Evolutionary conservation across 164 flowering plant species (phyloP), one percentile per base, ranked within the genome.

Genomic region (Litsea cubeba): DNA sequence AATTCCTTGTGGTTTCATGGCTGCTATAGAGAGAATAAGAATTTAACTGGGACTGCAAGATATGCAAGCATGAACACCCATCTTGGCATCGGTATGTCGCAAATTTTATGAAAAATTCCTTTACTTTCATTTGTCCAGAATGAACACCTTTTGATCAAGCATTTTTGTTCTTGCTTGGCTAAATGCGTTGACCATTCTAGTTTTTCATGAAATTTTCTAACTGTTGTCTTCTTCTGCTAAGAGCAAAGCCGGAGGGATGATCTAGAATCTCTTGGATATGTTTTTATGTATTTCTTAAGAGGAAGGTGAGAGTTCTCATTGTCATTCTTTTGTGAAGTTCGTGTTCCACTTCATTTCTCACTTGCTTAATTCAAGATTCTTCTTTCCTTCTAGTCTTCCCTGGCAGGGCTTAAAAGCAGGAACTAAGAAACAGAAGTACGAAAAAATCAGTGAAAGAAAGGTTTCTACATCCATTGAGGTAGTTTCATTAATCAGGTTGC

Each of bases 321-420:
- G 26, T 26, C 3, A 3, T 15, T 20, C 70, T 70, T 30, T 30
- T 17, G 35, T 28, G 66, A 25, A 63, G 28, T 63, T 63, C 0
- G 46, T 40, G 11, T 63, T 23, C 66, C 22, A 5, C 28, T 17
- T 30, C 67, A 24, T 23, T 30, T 14, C 28, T 23, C 20, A 11
- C 28, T 7, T 30, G 26, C 30, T 57, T 11, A 20, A 64, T 35
- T 5, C 46, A 6, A 49, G 25, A 58, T n/a, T 50, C 3, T 71
- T 50, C 22, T 20, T 68, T 28, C 71, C 35, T 73, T 40, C 51
- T 72, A 92, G 97, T 80, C 97, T 92, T 85, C 97, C 97, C 20
- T 92, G 97, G 98, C 98, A 93, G 84, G 98, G 98, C 71, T 85
- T 93, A 24, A 93, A 89, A 85, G 98, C 98, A 50, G 98, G 97